Conservation (phyloP, 2,329 filamentous ascomycete genomes). For the Teratosphaeria nubilosa region DNA sequence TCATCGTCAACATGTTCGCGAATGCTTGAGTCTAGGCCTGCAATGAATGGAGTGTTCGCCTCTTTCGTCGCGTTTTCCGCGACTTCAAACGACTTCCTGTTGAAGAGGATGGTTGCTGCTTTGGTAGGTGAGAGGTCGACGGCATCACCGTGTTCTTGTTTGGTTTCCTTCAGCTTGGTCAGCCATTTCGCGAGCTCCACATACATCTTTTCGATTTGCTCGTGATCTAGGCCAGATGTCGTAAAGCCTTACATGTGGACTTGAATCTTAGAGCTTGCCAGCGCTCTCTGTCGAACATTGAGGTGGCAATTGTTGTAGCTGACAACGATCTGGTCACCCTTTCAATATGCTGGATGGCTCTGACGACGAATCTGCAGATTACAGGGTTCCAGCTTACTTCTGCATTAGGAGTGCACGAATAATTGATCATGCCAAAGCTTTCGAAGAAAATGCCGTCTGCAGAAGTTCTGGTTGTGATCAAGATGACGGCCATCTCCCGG, state of each 20-base stretch:
- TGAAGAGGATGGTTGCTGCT: neutral
- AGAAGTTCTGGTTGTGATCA: neutral
- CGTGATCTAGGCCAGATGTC: too few relatives aligned
- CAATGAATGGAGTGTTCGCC: too few relatives aligned
- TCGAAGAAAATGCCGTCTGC: neutral
- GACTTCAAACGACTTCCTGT: neutral
- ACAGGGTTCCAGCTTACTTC: neutral
- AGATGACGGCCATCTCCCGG: neutral
- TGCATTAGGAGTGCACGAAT: slow-evolving; percentile 1
- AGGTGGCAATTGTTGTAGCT: neutral
- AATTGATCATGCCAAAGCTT: neutral
- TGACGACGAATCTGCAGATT: neutral
- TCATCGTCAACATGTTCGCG: too few relatives aligned
- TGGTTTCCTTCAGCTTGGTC: neutral
- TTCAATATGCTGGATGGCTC: neutral
- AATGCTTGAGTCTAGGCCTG: too few relatives aligned
- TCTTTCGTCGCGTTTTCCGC: too few relatives aligned
- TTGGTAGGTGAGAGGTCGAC: neutral
- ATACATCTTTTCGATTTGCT: neutral
- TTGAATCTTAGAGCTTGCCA: neutral
- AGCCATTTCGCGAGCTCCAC: neutral
- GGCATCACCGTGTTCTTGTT: neutral
- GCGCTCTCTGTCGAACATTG: neutral
- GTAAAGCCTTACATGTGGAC: neutral
- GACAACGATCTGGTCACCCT: neutral